Evolutionary conservation across 2,329 filamentous ascomycete species (phyloP), one percentile per base, ranked within the genome.

Genomic region (Cordyceps cateniannulata): DNA sequence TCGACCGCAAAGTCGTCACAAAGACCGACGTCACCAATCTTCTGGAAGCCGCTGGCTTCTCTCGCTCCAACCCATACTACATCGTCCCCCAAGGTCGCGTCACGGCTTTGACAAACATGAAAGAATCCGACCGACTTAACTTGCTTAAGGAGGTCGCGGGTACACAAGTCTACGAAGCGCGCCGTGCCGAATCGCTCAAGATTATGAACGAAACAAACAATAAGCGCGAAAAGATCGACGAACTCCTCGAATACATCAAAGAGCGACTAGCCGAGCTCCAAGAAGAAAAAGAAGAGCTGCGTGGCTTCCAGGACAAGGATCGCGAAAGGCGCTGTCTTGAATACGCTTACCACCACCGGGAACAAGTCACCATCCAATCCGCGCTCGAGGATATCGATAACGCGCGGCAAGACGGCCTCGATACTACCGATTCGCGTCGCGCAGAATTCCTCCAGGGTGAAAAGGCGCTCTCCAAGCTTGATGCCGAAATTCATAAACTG

Each of bases 71-170:
- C 72, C 95, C 95, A 27, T 99, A 98, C 80, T 99, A 99, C 74
- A 99, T 99, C 68, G 96, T 99, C 2, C 95, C 96, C 0, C 95
- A 99, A 73, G 95, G 95, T 59, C 91, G 95, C 70, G 93, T 99
- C 63, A 98, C 95, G 0, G 88, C 91, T 25, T 81, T 99, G 70
- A 99, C 95, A 49, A 99, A 98, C 73, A 99, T 99, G 95, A 97
- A 97, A 75, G 95, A 99, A 73, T 86, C 87, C 1, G 93, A 97
- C 72, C 85, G 95, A 57, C 77, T 99, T 64, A 93, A 89, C 66
- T 79, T 99, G 62, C 77, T 99, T 63, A 99, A 99, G 75, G 95
- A 98, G 71, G 95, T 99, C n/a, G 95, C 95, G 0, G 95, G 95
- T 64, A 99, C 95, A 8, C 92, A 97, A 69, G 92, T 97, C 49